These are phyloP conservation scores for Emergomyces orientalis DNA, from an alignment of 2,329 filamentous ascomycete genomes.

Conservation along the genomic window DNA sequence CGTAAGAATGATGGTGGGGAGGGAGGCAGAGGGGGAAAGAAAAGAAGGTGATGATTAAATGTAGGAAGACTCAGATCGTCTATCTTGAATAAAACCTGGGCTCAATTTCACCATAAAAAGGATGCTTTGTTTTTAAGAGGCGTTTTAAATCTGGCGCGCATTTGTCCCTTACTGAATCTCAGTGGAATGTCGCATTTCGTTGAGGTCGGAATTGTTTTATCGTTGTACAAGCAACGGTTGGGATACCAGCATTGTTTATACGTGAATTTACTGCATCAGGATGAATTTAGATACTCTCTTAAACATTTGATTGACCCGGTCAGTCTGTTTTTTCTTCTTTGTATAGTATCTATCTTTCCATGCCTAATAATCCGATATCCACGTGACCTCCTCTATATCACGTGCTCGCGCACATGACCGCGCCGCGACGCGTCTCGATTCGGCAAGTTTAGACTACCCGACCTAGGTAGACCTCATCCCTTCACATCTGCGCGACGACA, in stretches of 20 bases:
- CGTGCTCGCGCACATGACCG: conserved; percentile 6
- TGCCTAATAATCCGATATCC: too few relatives aligned
- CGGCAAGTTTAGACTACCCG: not conserved
- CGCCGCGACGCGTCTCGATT: conserved; percentile 9
- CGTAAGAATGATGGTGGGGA: conserved; percentile 49
- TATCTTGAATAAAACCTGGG: not conserved
- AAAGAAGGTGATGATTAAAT: conserved; percentile 30
- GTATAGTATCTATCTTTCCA: not conserved
- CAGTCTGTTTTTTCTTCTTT: not conserved
- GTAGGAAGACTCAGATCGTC: too few relatives aligned
- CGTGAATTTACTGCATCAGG: not conserved
- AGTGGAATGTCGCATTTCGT: too few relatives aligned
- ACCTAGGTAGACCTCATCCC: not conserved
- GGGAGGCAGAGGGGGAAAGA: conserved; percentile 41
- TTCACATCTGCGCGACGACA: not conserved
- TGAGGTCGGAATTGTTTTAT: not conserved
- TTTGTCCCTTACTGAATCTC: not conserved
- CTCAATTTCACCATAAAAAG: not conserved
- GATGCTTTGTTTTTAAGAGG: not conserved
- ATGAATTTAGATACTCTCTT: not conserved
- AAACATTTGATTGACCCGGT: not conserved
- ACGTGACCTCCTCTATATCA: not conserved
- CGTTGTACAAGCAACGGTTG: not conserved
- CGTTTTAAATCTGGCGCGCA: not conserved
- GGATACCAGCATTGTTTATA: not conserved